Percentiles rank a stretch among this genome's conserved stretches.
These are phyloP conservation scores for Escovopsis sp. DNA, from an alignment of 2,329 filamentous ascomycete species.

Conservation along the genomic window DNA sequence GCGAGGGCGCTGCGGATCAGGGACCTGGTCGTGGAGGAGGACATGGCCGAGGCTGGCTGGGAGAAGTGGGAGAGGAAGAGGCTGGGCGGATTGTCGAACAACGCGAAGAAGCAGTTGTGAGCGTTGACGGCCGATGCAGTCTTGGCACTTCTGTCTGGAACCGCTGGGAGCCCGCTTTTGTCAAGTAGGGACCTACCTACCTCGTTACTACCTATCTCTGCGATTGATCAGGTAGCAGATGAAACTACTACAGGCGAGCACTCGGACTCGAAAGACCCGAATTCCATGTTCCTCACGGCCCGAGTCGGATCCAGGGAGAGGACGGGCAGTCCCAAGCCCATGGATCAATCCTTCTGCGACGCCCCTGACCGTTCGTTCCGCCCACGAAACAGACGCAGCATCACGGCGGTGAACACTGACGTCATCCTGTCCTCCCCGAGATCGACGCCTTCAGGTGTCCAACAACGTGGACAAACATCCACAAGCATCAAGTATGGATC, in stretches of 20 bases:
- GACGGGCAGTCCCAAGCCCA: neutral
- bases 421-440: too few species aligned
- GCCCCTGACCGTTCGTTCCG: neutral
- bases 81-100: neutral
- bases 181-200: neutral
- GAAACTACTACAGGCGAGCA: neutral
- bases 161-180: too few species aligned
- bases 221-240: neutral
- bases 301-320: too few species aligned
- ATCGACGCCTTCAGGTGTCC: neutral
- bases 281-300: too few species aligned
- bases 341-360: too few species aligned
- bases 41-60: slow-evolving; percentile 85
- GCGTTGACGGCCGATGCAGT: neutral
- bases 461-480: neutral
- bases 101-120: slow-evolving; percentile 17
- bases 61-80: slow-evolving; percentile 63
- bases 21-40: slow-evolving; percentile 77
- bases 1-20: slow-evolving; percentile 56
- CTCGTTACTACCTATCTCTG: neutral
- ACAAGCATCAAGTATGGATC: too few species aligned
- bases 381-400: neutral
- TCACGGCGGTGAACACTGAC: too few species aligned
- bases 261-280: neutral
- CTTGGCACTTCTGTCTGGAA: too few species aligned